Percentiles rank a stretch among this genome's conserved stretches.
Conservation (phyloP, 78 protist genomes). For the Parvularia atlantis region DNA sequence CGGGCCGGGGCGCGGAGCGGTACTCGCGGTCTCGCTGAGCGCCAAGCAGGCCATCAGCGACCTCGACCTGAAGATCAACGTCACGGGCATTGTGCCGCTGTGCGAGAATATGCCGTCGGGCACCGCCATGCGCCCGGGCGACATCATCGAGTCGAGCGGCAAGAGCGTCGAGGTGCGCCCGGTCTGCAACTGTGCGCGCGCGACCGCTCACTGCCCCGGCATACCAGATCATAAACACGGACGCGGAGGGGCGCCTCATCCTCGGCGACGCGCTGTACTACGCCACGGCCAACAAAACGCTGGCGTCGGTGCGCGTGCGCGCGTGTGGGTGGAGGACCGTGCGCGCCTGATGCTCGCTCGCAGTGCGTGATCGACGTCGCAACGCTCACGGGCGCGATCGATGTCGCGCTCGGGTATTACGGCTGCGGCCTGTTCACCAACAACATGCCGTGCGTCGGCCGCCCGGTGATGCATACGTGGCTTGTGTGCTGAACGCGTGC, state of each 20-base stretch:
- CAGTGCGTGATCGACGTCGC: conserved; percentile 66
- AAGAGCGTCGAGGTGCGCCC: conserved; percentile 37
- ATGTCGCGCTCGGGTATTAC: conserved; percentile 60
- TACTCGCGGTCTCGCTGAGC: too few species aligned
- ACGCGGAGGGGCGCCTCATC: conserved; percentile 79
- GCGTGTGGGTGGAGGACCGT: background rate
- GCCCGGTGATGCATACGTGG: too few species aligned
- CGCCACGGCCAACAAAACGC: conserved; percentile 41
- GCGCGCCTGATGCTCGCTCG: conserved; percentile 20
- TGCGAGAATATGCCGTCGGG: conserved; percentile 66
- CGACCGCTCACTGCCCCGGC: too few species aligned
- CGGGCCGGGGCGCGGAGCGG: too few species aligned
- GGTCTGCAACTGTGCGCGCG: too few species aligned
- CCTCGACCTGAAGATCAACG: conserved; percentile 10
- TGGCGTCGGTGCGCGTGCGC: background rate
- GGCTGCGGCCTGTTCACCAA: conserved; percentile 38
- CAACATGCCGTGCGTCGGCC: too few species aligned
- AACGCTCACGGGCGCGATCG: conserved; percentile 80
- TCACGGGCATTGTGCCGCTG: conserved; percentile 41
- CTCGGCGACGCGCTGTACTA: conserved; percentile 70
- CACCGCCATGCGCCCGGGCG: conserved; percentile 56
- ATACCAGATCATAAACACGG: too few species aligned
- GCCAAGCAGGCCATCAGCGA: conserved; percentile 38
- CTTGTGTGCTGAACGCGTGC: too few species aligned
- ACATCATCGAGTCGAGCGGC: conserved; percentile 44